phyloP scores from a whole-genome alignment of 78 protist genomes.

The Dictyostelium capitatum region DNA sequence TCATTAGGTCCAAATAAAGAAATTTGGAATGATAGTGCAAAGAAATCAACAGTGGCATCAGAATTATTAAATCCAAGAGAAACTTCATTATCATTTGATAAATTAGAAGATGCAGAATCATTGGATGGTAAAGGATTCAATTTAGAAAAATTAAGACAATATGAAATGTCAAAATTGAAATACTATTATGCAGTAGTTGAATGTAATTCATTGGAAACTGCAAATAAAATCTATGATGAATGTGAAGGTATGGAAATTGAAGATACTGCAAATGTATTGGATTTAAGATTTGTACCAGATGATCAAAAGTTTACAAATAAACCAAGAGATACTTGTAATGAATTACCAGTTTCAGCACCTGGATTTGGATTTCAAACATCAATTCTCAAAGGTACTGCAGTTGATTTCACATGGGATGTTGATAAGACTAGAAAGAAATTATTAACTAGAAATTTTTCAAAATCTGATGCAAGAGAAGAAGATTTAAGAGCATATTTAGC shows the following conservation, averaged over 20 bases:
- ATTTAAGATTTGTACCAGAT: conserved; percentile 85
- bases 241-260: conserved; percentile 86
- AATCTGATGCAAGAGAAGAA: conserved; percentile 53
- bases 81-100: conserved; percentile 7
- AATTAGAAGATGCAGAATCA: conserved; percentile 43
- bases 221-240: conserved; percentile 81
- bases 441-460: conserved; percentile 26
- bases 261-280: conserved; percentile 80
- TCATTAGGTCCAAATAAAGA: conserved; percentile 57
- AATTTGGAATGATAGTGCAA: neutral
- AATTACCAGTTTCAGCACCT: conserved; percentile 7
- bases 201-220: conserved; percentile 83
- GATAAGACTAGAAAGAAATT: conserved; percentile 58
- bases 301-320: conserved; percentile 45
- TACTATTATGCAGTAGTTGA: conserved; percentile 91
- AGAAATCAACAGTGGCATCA: neutral
- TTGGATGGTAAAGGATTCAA: conserved; percentile 67
- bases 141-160: conserved; percentile 48
- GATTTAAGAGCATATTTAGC: conserved; percentile 68
- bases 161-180: conserved; percentile 75
- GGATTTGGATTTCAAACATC: conserved; percentile 26
- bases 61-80: neutral
- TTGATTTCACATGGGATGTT: conserved; percentile 78
- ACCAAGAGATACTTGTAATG: conserved; percentile 68
- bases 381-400: conserved; percentile 59